Evolutionary conservation across 768 basidiomycete genomes (phyloP).

Genomic region (Clathrus columnatus): DNA sequence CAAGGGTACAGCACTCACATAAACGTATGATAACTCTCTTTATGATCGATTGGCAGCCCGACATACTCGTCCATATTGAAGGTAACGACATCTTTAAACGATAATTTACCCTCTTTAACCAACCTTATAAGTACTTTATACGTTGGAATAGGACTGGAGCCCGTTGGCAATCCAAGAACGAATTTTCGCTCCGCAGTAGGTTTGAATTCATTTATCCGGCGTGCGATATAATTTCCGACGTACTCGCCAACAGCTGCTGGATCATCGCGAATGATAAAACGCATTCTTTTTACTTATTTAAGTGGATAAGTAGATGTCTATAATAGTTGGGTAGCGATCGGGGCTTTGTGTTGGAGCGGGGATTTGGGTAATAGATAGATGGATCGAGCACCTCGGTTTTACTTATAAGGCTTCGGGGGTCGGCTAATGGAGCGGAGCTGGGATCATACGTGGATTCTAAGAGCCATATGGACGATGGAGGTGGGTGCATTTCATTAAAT

Average conservation of each 20-base stretch:
- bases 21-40: constrained; percentile 87
- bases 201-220: constrained; percentile 73
- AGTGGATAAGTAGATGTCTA: neutral
- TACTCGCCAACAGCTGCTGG: constrained; percentile 65
- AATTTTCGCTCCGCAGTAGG: constrained; percentile 71
- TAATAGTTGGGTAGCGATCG: neutral
- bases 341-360: neutral
- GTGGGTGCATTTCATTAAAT: too few relatives aligned
- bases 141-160: constrained; percentile 81
- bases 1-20: constrained; percentile 39
- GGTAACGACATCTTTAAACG: constrained; percentile 81
- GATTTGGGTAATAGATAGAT: neutral
- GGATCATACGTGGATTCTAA: neutral
- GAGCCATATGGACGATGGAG: too few relatives aligned
- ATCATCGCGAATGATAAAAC: constrained; percentile 78
- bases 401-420: neutral
- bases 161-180: constrained; percentile 83
- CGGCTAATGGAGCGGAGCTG: neutral
- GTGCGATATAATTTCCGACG: constrained; percentile 70
- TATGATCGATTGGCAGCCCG: constrained; percentile 68
- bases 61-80: constrained; percentile 97
- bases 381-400: neutral
- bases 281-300: constrained; percentile 25
- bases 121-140: constrained; percentile 75
- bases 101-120: constrained; percentile 66